Base-by-base conservation (phyloP, 768 basidiomycete genomes). In the Termitomyces sp. region DNA sequence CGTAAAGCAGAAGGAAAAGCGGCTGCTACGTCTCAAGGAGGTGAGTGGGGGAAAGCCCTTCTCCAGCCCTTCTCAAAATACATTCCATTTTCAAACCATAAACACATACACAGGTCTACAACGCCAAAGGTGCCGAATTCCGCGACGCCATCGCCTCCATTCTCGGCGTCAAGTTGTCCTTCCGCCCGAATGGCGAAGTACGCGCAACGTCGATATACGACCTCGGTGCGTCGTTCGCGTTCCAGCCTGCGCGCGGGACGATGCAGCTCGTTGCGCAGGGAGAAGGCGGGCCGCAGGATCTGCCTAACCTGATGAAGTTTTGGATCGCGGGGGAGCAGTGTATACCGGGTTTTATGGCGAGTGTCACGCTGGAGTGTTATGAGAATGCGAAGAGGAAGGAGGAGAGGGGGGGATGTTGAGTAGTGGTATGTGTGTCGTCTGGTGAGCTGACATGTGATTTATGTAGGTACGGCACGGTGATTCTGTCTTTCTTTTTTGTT, bases 121-220 rank as follows among this genome's bases (percentile, higher is more conserved):
- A 80, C 0, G 83, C 85, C 34, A 98, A 97, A 70, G 86, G 87
- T 9, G 83, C 88, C 58, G 94, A 98, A 66, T 96, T 98, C 76
- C 84, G 91, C 39, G 92, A 95, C 67, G 87, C 94, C 6, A 89
- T 98, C 58, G 86, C 88, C 4, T 86, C 90, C 0, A 88, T 98
- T 50, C 81, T 98, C 0, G 96, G 95, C 6, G 86, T 94, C 67
- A 93, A 96, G 65, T 82, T 98, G 51, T 87, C 88, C 1, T 97
- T 98, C 68, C 91, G 91, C 66, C 90, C 89, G 16, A 93, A 92
- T 51, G 95, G 94, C 0, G 86, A 92, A 63, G 88, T 98, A 50
- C 82, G 91, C 22, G 85, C 97, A 59, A 95, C 94, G 5, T 90
- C 88, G n/a, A 81, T 92, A 64, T 98, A 88, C 73, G 94, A 97